Conservation (phyloP, 2,329 filamentous ascomycete genomes). For the Zelopaecilomyces penicillatus region DNA sequence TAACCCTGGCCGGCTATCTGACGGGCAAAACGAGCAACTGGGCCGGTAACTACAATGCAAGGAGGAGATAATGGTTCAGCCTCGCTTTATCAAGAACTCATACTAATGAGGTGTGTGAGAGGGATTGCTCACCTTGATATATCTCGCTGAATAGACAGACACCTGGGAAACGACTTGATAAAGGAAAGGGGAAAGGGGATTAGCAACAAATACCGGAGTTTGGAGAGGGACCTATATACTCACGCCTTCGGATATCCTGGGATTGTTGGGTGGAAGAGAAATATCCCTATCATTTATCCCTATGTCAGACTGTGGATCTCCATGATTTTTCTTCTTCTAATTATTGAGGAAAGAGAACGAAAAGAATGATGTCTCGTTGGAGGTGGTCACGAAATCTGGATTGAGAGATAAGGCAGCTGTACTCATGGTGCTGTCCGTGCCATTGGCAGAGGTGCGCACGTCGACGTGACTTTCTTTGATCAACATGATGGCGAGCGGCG, state of each 20-base stretch:
- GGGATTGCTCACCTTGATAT: conserved; percentile 64
- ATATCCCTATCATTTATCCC: conserved; percentile 56
- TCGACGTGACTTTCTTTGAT: conserved; percentile 46
- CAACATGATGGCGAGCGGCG: conserved; percentile 32
- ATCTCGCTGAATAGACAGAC: conserved; percentile 90
- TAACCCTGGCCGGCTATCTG: conserved; percentile 91
- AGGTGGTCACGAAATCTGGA: not conserved
- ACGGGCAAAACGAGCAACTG: conserved; percentile 78
- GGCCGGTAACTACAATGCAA: conserved; percentile 63
- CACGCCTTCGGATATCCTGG: conserved; percentile 80
- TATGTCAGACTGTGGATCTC: no score
- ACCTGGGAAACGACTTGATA: conserved; percentile 60
- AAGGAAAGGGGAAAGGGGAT: not conserved
- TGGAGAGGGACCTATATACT: conserved; percentile 14
- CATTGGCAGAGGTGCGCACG: conserved; percentile 41
- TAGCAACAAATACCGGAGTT: not conserved
- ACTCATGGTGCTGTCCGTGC: conserved; percentile 49
- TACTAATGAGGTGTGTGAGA: not conserved
- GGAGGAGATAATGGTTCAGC: conserved; percentile 3
- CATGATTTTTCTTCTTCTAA: no score
- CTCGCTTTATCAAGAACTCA: no score
- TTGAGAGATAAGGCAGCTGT: conserved; percentile 10
- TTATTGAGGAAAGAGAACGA: conserved; percentile 10
- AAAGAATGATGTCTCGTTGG: not conserved
- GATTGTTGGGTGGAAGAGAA: conserved; percentile 78